phyloP scores from a whole-genome alignment of 2,329 filamentous ascomycete species.

The Didymosphaeria variabile region DNA sequence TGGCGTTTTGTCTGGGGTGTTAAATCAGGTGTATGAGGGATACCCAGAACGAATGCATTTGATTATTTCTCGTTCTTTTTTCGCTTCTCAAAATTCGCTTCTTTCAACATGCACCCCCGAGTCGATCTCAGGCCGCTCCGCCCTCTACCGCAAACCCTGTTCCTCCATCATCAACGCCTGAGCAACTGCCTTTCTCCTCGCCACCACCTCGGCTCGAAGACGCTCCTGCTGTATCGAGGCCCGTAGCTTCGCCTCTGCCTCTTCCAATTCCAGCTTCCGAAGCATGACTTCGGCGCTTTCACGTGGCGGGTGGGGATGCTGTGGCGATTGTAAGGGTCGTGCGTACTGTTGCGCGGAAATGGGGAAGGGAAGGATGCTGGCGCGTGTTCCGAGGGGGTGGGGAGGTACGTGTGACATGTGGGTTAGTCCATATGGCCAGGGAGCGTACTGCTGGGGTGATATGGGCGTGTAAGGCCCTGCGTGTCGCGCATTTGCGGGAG shows the following conservation, averaged over 20 bases:
- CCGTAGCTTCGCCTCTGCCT: not conserved
- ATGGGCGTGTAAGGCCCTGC: not conserved
- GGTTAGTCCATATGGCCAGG: too few species aligned
- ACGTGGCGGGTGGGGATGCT: not conserved
- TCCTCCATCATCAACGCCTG: not conserved
- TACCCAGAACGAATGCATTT: not conserved
- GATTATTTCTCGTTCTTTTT: not conserved
- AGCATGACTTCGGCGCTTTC: not conserved
- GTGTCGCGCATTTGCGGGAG: not conserved
- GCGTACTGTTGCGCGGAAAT: too few species aligned
- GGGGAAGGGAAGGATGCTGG: not conserved
- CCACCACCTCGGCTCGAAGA: not conserved
- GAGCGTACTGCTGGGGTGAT: not conserved
- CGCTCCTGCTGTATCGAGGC: not conserved
- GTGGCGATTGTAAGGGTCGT: not conserved
- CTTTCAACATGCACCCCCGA: not conserved
- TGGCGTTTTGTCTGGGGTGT: not conserved
- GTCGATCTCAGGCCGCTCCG: too few species aligned
- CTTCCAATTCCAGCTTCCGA: not conserved
- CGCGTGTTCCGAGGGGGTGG: not conserved
- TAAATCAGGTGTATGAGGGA: not conserved
- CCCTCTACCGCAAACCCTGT: not conserved
- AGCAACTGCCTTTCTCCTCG: not conserved
- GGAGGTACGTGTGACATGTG: not conserved
- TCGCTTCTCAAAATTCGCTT: not conserved